Conservation (phyloP, 495 filamentous ascomycete species). For the Poronia punctata region DNA sequence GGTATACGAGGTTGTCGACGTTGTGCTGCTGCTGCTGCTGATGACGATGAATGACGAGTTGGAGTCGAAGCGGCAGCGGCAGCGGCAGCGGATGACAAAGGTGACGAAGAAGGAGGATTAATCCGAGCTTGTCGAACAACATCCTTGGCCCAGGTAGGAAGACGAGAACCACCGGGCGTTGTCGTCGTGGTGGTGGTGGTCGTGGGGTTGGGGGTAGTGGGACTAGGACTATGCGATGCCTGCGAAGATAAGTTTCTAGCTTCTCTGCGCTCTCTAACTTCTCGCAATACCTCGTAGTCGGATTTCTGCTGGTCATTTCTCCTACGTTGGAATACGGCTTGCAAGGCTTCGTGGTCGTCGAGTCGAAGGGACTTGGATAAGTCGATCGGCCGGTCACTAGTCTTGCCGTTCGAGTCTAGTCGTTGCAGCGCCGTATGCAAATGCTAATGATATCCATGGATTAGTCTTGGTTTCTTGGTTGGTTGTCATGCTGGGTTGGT, state of each 20-base stretch:
- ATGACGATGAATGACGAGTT: too few relatives aligned
- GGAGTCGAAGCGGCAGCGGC: not conserved
- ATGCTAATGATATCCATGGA: too few relatives aligned
- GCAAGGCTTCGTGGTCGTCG: constrained; percentile 18
- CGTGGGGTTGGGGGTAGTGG: too few relatives aligned
- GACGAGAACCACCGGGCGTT: constrained; percentile 16
- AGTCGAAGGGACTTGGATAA: constrained; percentile 14
- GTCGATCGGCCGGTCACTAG: not conserved
- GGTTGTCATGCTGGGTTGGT: too few relatives aligned
- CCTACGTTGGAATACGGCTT: constrained; percentile 19
- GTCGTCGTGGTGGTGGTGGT: too few relatives aligned
- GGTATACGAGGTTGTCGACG: too few relatives aligned
- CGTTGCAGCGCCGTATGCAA: constrained; percentile 10
- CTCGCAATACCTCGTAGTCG: constrained; percentile 13
- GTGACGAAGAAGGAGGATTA: constrained; percentile 6
- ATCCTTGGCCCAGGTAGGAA: constrained; percentile 21
- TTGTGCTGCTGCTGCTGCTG: too few relatives aligned
- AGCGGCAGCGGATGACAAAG: not conserved
- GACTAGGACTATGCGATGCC: constrained; percentile 4
- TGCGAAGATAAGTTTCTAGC: constrained; percentile 11
- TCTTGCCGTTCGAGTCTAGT: constrained; percentile 3
- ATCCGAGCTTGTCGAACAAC: constrained; percentile 15
- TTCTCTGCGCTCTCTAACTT: constrained; percentile 15
- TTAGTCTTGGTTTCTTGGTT: too few relatives aligned
- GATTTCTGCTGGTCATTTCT: constrained; percentile 13